Evolutionary conservation across 352 stramenopile genomes (phyloP).

Genomic region (Albugo laibachii): DNA sequence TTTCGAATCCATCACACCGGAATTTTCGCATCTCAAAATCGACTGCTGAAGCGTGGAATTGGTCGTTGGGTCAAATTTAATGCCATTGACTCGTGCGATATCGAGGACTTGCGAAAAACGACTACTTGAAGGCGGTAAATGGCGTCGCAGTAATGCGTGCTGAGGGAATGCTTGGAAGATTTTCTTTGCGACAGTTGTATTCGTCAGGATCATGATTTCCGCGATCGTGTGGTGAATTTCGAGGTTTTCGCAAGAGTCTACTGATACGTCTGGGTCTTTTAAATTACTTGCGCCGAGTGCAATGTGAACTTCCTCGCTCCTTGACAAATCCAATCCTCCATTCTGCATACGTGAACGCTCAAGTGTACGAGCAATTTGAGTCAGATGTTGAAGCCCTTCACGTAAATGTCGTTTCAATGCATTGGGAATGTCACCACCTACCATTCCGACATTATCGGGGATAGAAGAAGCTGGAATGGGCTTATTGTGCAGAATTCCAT

Average conservation of each 20-base stretch:
- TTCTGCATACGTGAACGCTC: slow-evolving; percentile 33
- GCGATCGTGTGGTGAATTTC: slow-evolving; percentile 89
- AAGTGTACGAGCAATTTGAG: slow-evolving; percentile 38
- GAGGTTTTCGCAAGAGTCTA: slow-evolving; percentile 78
- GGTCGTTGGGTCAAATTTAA: slow-evolving; percentile 54
- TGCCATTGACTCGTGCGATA: slow-evolving; percentile 40
- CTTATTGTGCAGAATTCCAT: slow-evolving; percentile 43
- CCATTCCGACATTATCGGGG: slow-evolving; percentile 17
- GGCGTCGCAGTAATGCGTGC: slow-evolving; percentile 70
- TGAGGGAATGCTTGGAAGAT: slow-evolving; percentile 68
- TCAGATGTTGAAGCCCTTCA: slow-evolving; percentile 36
- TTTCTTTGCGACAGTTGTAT: slow-evolving; percentile 69
- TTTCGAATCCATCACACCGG: slow-evolving; percentile 39
- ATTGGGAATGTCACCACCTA: slow-evolving; percentile 37
- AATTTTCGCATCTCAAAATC: slow-evolving; percentile 28
- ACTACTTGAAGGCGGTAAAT: slow-evolving; percentile 54
- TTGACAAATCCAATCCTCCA: slow-evolving; percentile 57
- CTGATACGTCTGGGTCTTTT: slow-evolving; percentile 52
- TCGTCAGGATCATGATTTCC: slow-evolving; percentile 88
- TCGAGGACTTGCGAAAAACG: slow-evolving; percentile 59
- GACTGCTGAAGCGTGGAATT: slow-evolving; percentile 74
- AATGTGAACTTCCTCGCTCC: slow-evolving; percentile 73
- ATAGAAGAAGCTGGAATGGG: slow-evolving; percentile 25
- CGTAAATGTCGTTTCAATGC: slow-evolving; percentile 26
- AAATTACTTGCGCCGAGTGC: slow-evolving; percentile 51